These are phyloP conservation scores for Gynostemma pentaphyllum DNA, from an alignment of 306 rosid genomes.

Conservation along the genomic window DNA sequence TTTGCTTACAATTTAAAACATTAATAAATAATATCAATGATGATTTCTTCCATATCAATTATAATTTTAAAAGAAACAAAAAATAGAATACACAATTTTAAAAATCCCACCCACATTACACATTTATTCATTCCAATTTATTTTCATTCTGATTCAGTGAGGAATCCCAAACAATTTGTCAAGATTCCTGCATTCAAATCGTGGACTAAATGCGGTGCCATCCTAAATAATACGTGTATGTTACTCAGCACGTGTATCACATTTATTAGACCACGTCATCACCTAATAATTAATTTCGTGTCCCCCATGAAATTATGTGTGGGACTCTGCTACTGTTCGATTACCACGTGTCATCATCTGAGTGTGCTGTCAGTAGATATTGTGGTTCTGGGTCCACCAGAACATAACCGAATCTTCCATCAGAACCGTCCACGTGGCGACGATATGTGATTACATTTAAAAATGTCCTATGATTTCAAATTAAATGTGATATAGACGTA, in stretches of 20 bases:
- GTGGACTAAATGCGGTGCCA: not conserved
- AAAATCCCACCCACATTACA: no score
- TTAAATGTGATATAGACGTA: no score
- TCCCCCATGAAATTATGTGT: not conserved
- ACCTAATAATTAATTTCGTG: not conserved
- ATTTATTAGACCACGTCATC: not conserved
- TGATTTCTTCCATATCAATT: no score
- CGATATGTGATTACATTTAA: not conserved
- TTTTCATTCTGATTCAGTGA: no score
- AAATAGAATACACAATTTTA: no score
- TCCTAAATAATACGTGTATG: not conserved
- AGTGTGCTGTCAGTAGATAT: not conserved
- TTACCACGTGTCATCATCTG: not conserved
- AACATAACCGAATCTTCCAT: not conserved
- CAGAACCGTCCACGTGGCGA: not conserved
- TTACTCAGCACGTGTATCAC: not conserved
- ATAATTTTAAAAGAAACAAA: no score
- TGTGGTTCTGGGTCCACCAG: not conserved
- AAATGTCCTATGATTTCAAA: not conserved
- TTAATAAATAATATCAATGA: no score
- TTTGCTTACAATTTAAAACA: no score
- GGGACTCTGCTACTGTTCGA: not conserved
- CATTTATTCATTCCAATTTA: no score
- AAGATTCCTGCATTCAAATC: not conserved
- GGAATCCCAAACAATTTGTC: not conserved